Conservation (phyloP, 768 basidiomycete genomes). For the Bullera alba region DNA sequence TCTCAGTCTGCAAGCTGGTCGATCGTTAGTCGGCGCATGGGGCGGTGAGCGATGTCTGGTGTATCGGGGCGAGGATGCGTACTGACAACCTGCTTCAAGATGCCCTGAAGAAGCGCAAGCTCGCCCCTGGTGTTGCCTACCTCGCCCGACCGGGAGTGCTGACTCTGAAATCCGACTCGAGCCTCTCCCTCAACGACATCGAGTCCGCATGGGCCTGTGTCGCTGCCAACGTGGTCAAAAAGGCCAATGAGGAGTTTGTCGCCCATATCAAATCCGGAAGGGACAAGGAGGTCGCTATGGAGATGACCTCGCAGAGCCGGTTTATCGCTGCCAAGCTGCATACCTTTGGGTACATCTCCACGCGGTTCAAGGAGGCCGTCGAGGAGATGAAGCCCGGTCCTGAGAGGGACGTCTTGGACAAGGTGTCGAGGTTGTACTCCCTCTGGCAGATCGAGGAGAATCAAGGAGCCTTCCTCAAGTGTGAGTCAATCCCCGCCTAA, state of each 20-base stretch:
- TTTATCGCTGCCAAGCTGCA: constrained; percentile 50
- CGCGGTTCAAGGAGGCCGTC: constrained; percentile 44
- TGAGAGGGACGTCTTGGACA: constrained; percentile 42
- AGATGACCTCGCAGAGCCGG: constrained; percentile 46
- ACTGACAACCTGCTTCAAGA: constrained; percentile 19
- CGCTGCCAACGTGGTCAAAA: constrained; percentile 47
- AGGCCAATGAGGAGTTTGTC: constrained; percentile 46
- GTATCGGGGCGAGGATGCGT: constrained; percentile 14
- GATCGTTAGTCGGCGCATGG: constrained; percentile 44
- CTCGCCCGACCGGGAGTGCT: constrained; percentile 42
- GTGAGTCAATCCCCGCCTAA: constrained; percentile 19
- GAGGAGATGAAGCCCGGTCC: constrained; percentile 41
- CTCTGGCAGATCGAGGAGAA: constrained; percentile 50
- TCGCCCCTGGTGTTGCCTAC: constrained; percentile 48
- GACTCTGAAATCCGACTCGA: constrained; percentile 36
- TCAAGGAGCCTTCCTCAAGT: constrained; percentile 49
- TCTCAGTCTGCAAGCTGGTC: constrained; percentile 44
- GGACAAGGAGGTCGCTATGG: constrained; percentile 48
- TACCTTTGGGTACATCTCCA: constrained; percentile 45
- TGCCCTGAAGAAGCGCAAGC: constrained; percentile 38
- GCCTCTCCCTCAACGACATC: constrained; percentile 45
- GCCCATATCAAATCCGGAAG: constrained; percentile 40
- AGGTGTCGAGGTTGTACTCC: constrained; percentile 47
- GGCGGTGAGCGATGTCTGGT: constrained; percentile 23
- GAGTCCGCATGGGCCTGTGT: constrained; percentile 47